A percentile compares a stretch with the other conserved stretches of the same genome.
phyloP scores from a whole-genome alignment of 2,329 filamentous ascomycete species.

The Aschersonia sp. region DNA sequence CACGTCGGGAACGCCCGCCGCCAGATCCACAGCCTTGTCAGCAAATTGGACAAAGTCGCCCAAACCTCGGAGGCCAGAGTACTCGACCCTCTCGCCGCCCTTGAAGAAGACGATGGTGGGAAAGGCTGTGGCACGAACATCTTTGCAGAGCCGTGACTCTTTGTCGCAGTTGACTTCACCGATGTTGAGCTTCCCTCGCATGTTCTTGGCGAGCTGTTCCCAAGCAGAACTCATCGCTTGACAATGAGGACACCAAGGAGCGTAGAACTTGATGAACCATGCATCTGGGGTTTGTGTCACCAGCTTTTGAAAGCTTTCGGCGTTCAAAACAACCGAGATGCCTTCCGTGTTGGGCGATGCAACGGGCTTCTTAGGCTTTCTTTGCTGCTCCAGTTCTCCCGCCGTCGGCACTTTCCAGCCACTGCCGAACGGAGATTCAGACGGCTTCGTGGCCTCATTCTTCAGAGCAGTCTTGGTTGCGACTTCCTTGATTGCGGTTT shows the following conservation, averaged over 20 bases:
- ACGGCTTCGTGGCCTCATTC: not conserved
- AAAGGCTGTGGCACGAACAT: constrained; percentile 64
- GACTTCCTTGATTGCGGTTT: constrained; percentile 14
- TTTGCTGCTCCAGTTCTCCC: constrained; percentile 15
- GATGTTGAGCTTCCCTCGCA: constrained; percentile 79
- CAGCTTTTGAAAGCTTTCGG: constrained; percentile 71
- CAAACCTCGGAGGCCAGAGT: constrained; percentile 77
- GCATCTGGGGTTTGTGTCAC: constrained; percentile 81
- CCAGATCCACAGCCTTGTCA: constrained; percentile 69
- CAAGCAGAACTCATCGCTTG: constrained; percentile 84
- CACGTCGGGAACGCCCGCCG: constrained; percentile 66
- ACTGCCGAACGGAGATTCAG: constrained; percentile 12
- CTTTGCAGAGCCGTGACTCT: constrained; percentile 81
- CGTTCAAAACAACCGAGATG: constrained; percentile 57
- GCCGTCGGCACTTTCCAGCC: constrained; percentile 16
- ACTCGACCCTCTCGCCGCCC: constrained; percentile 82
- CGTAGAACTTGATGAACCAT: constrained; percentile 99
- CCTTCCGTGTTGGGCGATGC: constrained; percentile 60
- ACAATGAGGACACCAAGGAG: constrained; percentile 93
- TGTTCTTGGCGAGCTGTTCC: constrained; percentile 78
- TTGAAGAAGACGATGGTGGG: constrained; percentile 90
- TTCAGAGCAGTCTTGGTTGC: constrained; percentile 10
- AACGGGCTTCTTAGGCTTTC: constrained; percentile 30
- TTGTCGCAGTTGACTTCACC: constrained; percentile 92
- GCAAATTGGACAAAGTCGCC: constrained; percentile 82